Evolutionary conservation across 225 moss, liverwort and hornwort genomes (phyloP), one percentile per base, ranked within the genome.

Genomic region (Takakia lepidozioides): DNA sequence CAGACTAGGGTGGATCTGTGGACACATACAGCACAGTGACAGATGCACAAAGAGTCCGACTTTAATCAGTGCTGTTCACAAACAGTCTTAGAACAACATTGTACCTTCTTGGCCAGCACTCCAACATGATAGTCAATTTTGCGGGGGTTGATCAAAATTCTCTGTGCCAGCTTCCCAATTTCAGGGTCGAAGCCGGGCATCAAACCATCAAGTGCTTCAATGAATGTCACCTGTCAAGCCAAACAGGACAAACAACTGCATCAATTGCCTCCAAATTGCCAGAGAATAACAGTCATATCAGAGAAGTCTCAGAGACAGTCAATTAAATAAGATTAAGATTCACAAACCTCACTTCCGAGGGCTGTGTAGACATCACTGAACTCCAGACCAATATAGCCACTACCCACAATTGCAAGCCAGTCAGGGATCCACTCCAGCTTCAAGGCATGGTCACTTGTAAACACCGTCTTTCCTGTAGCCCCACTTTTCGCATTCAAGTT

Each of bases 151-250:
- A 98, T 83, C 62, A 98, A 68, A 27, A 98, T 76, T 58, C 91
- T 77, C 54, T 98, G 95, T 25, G 95, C 95, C 66, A 98, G 67
- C 69, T 98, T 98, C 50, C 91, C 95, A 55, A 98, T 98, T 60
- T 98, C 95, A 51, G 95, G 95, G 68, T 98, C 95, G 60, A 98
- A 98, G 6, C 95, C 95, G 49, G 95, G 95, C 91, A 98, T 98
- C 63, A 98, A 69, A 28, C 77, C 84, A 70, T 98, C 95, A 62
- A 98, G 85, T 19, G 95, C 95, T 67, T 98, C 95, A 38, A 98
- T 72, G 51, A 98, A 98, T 29, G 91, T 98, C 38, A 98, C 90
- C 88, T 93, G 88, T 32, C 46, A 56, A 28, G 18, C 17, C 41
- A 39, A n/a, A 11, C 34, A 13, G 14, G 9, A 41, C 9, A 19